These are phyloP conservation scores for Sugiyamaella qingdaonensis DNA, from an alignment of 805 yeast genomes.

Conservation along the genomic window DNA sequence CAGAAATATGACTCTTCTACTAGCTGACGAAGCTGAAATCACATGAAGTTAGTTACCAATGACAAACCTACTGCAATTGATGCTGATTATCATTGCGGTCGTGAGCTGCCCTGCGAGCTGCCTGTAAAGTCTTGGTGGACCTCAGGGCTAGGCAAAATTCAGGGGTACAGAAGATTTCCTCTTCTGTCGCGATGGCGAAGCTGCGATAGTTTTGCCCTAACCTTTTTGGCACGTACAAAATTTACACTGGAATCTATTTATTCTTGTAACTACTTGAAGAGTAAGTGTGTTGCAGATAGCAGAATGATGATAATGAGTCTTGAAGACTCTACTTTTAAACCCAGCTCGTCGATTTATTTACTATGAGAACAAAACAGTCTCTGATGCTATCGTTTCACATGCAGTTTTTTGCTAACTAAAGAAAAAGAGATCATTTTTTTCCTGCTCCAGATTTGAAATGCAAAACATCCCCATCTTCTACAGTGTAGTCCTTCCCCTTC, in stretches of 20 bases:
- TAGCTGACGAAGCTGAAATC: too few relatives aligned
- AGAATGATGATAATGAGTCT: conserved; percentile 20
- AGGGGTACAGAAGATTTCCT: not conserved
- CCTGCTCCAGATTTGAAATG: conserved; percentile 50
- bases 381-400: not conserved
- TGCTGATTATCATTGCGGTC: too few relatives aligned
- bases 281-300: not conserved
- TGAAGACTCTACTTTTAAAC: conserved; percentile 26
- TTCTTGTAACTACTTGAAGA: not conserved
- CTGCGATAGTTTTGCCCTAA: not conserved
- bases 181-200: not conserved
- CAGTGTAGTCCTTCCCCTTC: conserved; percentile 72
- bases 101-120: too few relatives aligned
- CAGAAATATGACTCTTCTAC: too few relatives aligned
- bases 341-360: conserved; percentile 35
- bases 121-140: too few relatives aligned
- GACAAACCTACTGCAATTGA: too few relatives aligned
- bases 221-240: not conserved
- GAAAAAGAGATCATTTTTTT: not conserved
- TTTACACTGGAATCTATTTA: not conserved
- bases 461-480: conserved; percentile 82
- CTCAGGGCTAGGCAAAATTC: too few relatives aligned
- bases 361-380: conserved; percentile 26
- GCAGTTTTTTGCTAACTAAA: not conserved
- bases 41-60: too few relatives aligned